Percentiles rank a stretch among this genome's conserved stretches.
Evolutionary conservation across 2,329 filamentous ascomycete genomes (phyloP).

Genomic region (Elsinoe ampelina): DNA sequence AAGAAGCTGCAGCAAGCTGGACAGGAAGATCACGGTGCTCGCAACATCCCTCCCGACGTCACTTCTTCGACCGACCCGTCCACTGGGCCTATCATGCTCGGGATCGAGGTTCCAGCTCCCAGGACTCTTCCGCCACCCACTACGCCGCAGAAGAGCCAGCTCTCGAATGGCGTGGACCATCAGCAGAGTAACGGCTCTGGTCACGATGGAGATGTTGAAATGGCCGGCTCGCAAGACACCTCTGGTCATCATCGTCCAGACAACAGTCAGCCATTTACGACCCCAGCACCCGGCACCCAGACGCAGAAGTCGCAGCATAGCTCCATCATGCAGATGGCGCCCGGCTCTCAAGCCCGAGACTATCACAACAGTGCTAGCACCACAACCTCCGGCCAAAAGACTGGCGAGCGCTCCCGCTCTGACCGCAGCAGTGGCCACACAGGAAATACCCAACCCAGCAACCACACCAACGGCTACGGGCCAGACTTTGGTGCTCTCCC

Average conservation of each 20-base stretch:
- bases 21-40: constrained; percentile 42
- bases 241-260: constrained; percentile 25
- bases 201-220: constrained; percentile 35
- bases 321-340: constrained; percentile 49
- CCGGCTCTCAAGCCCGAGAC: constrained; percentile 50
- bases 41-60: constrained; percentile 32
- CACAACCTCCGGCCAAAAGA: constrained; percentile 71
- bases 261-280: constrained; percentile 25
- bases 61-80: constrained; percentile 34
- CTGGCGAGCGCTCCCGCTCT: constrained; percentile 51
- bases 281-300: constrained; percentile 41
- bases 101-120: constrained; percentile 52
- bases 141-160: constrained; percentile 48
- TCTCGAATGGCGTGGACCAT: constrained; percentile 50
- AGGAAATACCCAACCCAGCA: constrained; percentile 63
- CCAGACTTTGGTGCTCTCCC: constrained; percentile 48
- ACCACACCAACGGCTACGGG: constrained; percentile 46
- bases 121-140: constrained; percentile 35
- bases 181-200: constrained; percentile 34
- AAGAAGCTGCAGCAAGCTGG: constrained; percentile 53
- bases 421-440: constrained; percentile 41
- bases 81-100: constrained; percentile 45
- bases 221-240: constrained; percentile 35
- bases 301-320: constrained; percentile 52
- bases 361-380: constrained; percentile 82